Base-by-base conservation (phyloP, 192 early-diverging fungal genomes). In the Pilobolus umbonatus region DNA sequence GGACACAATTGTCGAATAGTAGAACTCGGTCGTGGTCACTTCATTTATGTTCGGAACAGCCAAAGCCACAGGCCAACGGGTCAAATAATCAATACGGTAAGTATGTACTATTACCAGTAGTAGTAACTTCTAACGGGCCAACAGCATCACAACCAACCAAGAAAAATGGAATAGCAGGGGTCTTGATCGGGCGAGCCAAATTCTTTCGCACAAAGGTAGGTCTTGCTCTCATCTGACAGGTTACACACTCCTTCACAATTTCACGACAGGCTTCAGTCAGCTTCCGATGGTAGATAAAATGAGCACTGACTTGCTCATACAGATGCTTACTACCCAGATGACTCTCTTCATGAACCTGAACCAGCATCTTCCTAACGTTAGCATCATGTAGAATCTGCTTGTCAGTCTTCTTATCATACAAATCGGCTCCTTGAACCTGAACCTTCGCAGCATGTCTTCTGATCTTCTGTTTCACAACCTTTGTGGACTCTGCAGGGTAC, bases 31-130 rank as follows among this genome's bases (percentile, higher is more conserved):
- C 0, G 52, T 53, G 1, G 50, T 48, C 4, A 30, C 1, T 8
- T 48, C 45, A 40, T 46, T 24, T 17, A 48, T 59, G 2, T 58
- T 47, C 0, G 35, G 55, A 11, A 71, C 43, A 0, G 63, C 63
- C 0, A 7, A 7, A 0, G 63, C 63, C n/a, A 61, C 47, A 0
- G 63, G 69, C 60, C 63, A 71, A 14, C 48, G 28, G 3, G 61
- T 72, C 1, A 58, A 19, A 36, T 72, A 62, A 35, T 66, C 64
- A 14, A 61, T 59, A n/a, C 54, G 0, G 58, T 45, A 0, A 72
- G 28, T 1, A 72, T 66, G 42, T 67, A 72, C 35, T 15, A 19
- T 72, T 72, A 8, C 63, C 58, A 1, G 36, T 34, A 1, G 12
- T 29, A 3, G 49, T 45, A 9, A 7, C 10, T 24, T 4, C 7